phyloP scores from a whole-genome alignment of 2,329 filamentous ascomycete genomes.

The Chrysosporium keratinophilum region DNA sequence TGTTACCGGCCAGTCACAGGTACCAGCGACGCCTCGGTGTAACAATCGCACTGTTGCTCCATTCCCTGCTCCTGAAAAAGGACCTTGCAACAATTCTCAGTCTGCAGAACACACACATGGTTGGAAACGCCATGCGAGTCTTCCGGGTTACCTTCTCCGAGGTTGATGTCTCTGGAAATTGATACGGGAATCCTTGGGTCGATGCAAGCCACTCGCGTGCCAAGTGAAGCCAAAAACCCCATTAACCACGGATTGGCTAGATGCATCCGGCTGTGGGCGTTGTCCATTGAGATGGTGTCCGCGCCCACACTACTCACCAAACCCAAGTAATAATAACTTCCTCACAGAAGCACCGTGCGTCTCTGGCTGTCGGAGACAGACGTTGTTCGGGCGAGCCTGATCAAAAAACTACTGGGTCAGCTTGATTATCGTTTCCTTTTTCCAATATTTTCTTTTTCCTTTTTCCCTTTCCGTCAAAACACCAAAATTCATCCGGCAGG shows the following conservation, averaged over 20 bases:
- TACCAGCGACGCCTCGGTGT: no score
- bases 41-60: background rate
- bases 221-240: constrained; percentile 9
- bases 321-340: background rate
- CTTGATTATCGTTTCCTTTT: no score
- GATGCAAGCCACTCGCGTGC: constrained; percentile 9
- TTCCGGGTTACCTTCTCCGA: constrained; percentile 4
- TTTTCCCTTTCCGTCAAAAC: no score
- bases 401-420: background rate
- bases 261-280: background rate
- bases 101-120: constrained; percentile 7
- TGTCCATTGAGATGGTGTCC: background rate
- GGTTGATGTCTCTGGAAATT: background rate
- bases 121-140: background rate
- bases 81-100: background rate
- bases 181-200: background rate
- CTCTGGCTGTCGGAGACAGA: background rate
- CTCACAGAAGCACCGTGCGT: background rate
- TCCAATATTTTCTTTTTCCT: no score
- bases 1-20: background rate
- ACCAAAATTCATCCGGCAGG: no score
- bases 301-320: background rate
- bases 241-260: background rate
- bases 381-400: background rate
- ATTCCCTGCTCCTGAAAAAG: background rate